Conservation (phyloP, 2,329 filamentous ascomycete genomes). For the Didymella sp. region DNA sequence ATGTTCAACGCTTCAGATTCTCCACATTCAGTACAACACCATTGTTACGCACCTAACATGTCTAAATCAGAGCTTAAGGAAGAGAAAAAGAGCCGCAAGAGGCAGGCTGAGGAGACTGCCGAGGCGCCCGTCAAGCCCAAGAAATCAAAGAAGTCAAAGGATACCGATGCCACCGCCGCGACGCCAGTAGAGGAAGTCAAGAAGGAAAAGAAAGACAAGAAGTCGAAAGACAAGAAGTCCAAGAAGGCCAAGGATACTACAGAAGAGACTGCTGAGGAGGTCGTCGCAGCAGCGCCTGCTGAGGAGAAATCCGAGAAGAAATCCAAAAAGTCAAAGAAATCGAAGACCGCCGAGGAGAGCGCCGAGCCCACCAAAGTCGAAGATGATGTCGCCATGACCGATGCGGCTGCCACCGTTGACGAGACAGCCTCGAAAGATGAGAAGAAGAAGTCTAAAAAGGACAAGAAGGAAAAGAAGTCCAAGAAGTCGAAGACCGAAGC, state of each 20-base stretch:
- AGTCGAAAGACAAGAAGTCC: conserved; percentile 36
- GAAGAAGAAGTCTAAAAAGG: conserved; percentile 35
- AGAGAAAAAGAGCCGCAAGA: conserved; percentile 46
- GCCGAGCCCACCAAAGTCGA: conserved; percentile 22
- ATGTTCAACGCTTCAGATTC: conserved; percentile 14
- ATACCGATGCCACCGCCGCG: conserved; percentile 27
- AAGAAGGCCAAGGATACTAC: conserved; percentile 41
- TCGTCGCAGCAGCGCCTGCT: conserved; percentile 18
- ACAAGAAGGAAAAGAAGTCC: conserved; percentile 33
- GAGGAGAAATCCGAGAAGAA: conserved; percentile 33
- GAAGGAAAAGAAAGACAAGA: conserved; percentile 36
- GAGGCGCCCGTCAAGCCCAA: conserved; percentile 26
- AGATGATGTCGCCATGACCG: conserved; percentile 30
- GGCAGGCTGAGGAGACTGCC: conserved; percentile 34
- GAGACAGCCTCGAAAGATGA: conserved; percentile 27
- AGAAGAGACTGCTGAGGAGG: conserved; percentile 26
- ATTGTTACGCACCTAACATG: conserved; percentile 24
- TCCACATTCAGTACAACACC: conserved; percentile 20
- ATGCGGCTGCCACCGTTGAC: conserved; percentile 21
- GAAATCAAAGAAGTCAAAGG: conserved; percentile 38
- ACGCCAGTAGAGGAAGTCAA: conserved; percentile 28
- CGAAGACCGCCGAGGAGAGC: conserved; percentile 30
- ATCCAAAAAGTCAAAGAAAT: conserved; percentile 33
- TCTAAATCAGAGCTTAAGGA: conserved; percentile 35
- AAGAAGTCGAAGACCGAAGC: conserved; percentile 29